Conservation (phyloP, 495 filamentous ascomycete genomes). For the Immersiella caudata region DNA sequence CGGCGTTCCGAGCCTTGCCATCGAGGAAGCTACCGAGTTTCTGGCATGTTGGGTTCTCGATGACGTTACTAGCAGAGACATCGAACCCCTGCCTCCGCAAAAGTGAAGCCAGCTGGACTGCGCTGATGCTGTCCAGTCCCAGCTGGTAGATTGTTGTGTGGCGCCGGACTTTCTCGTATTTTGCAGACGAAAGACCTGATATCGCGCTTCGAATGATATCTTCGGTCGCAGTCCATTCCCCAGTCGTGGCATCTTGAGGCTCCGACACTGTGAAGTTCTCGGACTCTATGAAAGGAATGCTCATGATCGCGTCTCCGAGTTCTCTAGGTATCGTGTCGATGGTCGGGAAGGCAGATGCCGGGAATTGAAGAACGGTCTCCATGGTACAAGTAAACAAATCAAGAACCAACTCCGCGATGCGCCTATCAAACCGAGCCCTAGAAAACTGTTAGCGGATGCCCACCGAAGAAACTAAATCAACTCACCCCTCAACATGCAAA, state of each 20-base stretch:
- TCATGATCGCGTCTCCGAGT: neutral
- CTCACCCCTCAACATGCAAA: conserved; percentile 33
- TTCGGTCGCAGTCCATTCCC: conserved; percentile 56
- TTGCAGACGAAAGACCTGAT: conserved; percentile 54
- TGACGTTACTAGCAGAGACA: conserved; percentile 66
- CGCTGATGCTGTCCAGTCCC: conserved; percentile 85
- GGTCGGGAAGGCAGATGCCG: conserved; percentile 34
- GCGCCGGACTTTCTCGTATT: conserved; percentile 58
- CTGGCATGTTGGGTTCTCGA: conserved; percentile 60
- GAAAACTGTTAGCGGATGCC: no score
- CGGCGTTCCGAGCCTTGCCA: neutral
- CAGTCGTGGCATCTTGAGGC: neutral
- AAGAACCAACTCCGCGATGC: neutral
- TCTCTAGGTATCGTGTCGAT: conserved; percentile 3
- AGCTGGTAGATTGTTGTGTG: conserved; percentile 75
- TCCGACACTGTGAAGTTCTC: neutral
- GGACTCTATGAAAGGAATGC: conserved; percentile 1
- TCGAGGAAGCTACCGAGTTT: conserved; percentile 32
- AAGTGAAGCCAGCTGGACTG: conserved; percentile 71
- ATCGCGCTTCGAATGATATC: conserved; percentile 57
- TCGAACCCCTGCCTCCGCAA: conserved; percentile 60
- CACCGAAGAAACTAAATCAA: neutral
- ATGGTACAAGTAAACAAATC: conserved; percentile 40
- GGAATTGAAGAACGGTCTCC: conserved; percentile 29
- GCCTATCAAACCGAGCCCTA: neutral